Percentiles rank a stretch among this genome's conserved stretches.
These are phyloP conservation scores for Beta macrorhiza DNA, from an alignment of 179 eudicot species.

Conservation along the genomic window DNA sequence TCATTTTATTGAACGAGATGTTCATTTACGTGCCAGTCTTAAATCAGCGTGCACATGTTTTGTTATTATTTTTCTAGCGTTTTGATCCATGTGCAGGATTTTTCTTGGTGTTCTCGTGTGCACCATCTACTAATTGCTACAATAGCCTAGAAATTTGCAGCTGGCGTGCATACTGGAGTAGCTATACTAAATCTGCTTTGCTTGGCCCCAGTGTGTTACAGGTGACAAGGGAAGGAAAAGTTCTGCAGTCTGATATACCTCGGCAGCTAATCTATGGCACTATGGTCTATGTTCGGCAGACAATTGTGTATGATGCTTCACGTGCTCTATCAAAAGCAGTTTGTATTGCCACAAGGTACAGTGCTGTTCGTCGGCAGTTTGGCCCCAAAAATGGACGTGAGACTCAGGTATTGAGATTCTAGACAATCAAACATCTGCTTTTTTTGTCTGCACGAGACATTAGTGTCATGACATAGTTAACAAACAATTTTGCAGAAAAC, in stretches of 20 bases:
- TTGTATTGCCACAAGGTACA: slow-evolving; percentile 91
- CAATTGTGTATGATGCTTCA: slow-evolving; percentile 90
- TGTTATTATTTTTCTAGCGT: too few relatives aligned
- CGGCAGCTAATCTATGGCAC: slow-evolving; percentile 91
- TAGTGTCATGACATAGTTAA: slow-evolving; percentile 18
- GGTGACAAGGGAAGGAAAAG: slow-evolving; percentile 90
- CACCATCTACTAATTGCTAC: neutral
- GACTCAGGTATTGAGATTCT: slow-evolving; percentile 63
- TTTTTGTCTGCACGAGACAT: neutral
- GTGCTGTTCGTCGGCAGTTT: slow-evolving; percentile 95
- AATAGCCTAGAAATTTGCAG: neutral
- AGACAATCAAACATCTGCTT: neutral
- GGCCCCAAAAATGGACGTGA: slow-evolving; percentile 86
- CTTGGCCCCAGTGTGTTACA: slow-evolving; percentile 51
- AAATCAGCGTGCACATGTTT: too few relatives aligned
- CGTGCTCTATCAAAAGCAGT: slow-evolving; percentile 84
- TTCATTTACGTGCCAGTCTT: too few relatives aligned
- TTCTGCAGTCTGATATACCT: slow-evolving; percentile 73
- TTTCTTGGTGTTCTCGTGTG: too few relatives aligned
- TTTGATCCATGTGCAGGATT: too few relatives aligned
- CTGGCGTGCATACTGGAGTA: neutral
- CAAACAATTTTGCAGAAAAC: neutral
- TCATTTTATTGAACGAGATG: too few relatives aligned
- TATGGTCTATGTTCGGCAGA: slow-evolving; percentile 84
- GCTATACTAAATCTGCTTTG: slow-evolving; percentile 15